Evolutionary conservation across 495 filamentous ascomycete genomes (phyloP).

Genomic region (Penicillium alfredii): DNA sequence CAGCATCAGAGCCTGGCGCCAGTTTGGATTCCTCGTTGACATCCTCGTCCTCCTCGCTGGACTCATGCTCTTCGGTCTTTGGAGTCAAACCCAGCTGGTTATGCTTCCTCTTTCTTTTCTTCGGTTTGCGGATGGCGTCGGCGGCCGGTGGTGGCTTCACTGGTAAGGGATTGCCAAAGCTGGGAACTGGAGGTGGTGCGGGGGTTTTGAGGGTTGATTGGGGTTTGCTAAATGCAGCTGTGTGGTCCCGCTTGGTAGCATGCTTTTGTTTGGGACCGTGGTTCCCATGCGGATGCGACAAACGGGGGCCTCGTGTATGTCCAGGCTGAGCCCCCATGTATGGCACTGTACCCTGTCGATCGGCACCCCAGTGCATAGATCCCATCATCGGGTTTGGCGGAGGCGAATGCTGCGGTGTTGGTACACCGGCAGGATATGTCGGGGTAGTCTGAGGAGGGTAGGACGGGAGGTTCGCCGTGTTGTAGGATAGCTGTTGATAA

Average conservation of each 20-base stretch:
- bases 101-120: constrained; percentile 73
- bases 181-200: constrained; percentile 54
- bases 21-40: constrained; percentile 59
- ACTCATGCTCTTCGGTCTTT: constrained; percentile 63
- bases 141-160: constrained; percentile 54
- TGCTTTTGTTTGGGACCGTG: constrained; percentile 30
- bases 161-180: constrained; percentile 53
- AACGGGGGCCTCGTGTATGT: constrained; percentile 32
- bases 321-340: constrained; percentile 20
- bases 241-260: constrained; percentile 36
- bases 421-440: constrained; percentile 19
- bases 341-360: constrained; percentile 25
- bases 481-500: constrained; percentile 29
- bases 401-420: constrained; percentile 20
- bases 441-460: constrained; percentile 22
- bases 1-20: constrained; percentile 25
- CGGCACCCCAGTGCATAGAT: constrained; percentile 53
- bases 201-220: constrained; percentile 36
- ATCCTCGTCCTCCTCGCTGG: constrained; percentile 66
- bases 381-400: constrained; percentile 46
- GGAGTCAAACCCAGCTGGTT: constrained; percentile 79
- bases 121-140: constrained; percentile 38
- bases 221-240: constrained; percentile 39
- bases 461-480: constrained; percentile 19
- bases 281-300: constrained; percentile 44